Evolutionary conservation across 2,329 filamentous ascomycete genomes (phyloP).

Genomic region (Diaporthe vaccinii): DNA sequence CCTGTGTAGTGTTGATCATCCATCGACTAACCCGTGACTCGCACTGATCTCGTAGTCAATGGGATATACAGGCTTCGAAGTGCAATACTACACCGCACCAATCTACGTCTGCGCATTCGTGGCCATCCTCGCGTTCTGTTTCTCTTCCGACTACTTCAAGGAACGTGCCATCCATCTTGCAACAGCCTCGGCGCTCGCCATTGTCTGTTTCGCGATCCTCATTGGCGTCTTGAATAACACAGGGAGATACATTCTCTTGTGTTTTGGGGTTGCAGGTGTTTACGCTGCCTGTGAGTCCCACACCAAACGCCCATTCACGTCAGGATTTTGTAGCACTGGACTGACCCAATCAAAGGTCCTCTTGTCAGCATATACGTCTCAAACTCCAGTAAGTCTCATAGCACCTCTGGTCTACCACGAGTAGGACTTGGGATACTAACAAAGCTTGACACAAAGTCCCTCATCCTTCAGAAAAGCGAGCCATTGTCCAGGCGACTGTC

Average conservation of each 20-base stretch:
- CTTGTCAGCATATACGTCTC: slow-evolving; percentile 37
- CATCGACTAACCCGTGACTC: neutral
- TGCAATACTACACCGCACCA: slow-evolving; percentile 35
- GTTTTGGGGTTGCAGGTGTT: slow-evolving; percentile 33
- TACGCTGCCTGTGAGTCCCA: slow-evolving; percentile 32
- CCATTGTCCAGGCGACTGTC: slow-evolving; percentile 34
- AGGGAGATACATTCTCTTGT: slow-evolving; percentile 31
- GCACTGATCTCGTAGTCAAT: neutral
- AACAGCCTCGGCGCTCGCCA: slow-evolving; percentile 16
- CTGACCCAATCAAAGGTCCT: slow-evolving; percentile 20
- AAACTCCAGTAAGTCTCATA: slow-evolving; percentile 19
- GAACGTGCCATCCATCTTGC: slow-evolving; percentile 34
- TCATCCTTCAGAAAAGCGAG: slow-evolving; percentile 32
- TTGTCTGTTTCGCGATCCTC: slow-evolving; percentile 31
- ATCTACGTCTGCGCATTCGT: slow-evolving; percentile 37
- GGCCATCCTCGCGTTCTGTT: slow-evolving; percentile 35
- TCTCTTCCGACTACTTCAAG: slow-evolving; percentile 35
- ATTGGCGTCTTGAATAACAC: slow-evolving; percentile 31
- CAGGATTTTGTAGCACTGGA: neutral
- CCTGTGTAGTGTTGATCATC: neutral
- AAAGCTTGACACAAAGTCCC: neutral
- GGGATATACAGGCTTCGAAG: slow-evolving; percentile 33
- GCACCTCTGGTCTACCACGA: neutral
- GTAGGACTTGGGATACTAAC: neutral
- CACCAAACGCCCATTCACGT: too few relatives aligned